Base-by-base conservation (phyloP, 805 yeast species). In the Ogataea siamensis region DNA sequence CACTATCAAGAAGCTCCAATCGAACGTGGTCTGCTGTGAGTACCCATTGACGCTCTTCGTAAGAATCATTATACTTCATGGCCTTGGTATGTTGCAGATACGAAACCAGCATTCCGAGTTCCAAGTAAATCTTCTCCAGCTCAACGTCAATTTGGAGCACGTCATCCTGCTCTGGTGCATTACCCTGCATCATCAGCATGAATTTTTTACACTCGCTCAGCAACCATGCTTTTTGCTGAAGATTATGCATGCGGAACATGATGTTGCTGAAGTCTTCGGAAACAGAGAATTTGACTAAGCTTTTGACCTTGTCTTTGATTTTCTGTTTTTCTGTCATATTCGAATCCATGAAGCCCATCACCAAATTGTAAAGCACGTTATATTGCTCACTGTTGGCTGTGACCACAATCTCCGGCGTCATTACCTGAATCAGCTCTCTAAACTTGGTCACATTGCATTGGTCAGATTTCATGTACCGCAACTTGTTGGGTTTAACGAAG, bases 11-110 rank as follows among this genome's bases (percentile, higher is more conserved):
- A 48, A 89, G 64, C 53, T 83, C 91, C 58, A 87, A 65, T 25
- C 80, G 76, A 31, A 88, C 69, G 44, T 81, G 83, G 49, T 84
- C 88, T 0, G 89, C 78, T 28, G 74, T 63, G 12, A 83, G 57
- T 15, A 70, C 62, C 78, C 81, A 75, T 43, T 82, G 78, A 32
- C 79, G 58, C 17, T 69, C 36, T 19, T 63, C 66, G 36, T 68
- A 70, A 4, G 62, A 63, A 17, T 57, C 63, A 16, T 53, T 52
- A 30, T 43, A 54, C 30, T 49, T 52, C 17, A 41, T 44, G 5
- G 58, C 51, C 34, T 60, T 60, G 5, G 55, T 48, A 12, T 53
- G 54, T 29, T 57, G 60, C 25, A 60, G 32, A 19, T 54, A 51
- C 8, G 57, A 53, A 32, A 55, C 58, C 25, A 58, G 40, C 7